Conservation (phyloP, 2,329 filamentous ascomycete species). For the Stemphylium lycopersici region DNA sequence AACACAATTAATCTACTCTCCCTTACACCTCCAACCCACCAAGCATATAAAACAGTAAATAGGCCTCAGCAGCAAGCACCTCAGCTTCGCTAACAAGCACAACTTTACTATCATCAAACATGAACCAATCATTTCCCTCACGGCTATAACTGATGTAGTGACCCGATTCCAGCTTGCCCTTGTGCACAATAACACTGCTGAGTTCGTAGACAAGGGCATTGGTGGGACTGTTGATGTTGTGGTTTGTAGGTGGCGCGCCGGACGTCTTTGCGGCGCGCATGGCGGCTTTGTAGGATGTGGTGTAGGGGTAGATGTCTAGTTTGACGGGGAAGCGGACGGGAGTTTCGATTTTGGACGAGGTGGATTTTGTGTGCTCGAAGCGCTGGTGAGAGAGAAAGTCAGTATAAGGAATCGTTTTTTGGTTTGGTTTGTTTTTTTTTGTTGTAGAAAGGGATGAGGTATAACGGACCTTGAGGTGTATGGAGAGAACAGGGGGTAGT, state of each 20-base stretch:
- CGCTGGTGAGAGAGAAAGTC: conserved; percentile 49
- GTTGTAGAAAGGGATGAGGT: too few species aligned
- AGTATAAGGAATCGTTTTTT: not conserved
- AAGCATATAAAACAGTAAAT: conserved; percentile 79
- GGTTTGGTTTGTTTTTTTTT: too few species aligned
- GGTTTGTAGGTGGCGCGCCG: conserved; percentile 45
- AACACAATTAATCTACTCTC: not conserved
- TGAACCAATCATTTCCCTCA: conserved; percentile 87
- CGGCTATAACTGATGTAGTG: conserved; percentile 91
- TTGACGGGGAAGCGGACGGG: conserved; percentile 84
- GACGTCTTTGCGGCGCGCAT: conserved; percentile 35
- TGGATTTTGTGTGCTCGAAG: conserved; percentile 78
- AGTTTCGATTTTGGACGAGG: conserved; percentile 85
- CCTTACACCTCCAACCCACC: conserved; percentile 42
- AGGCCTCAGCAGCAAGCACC: conserved; percentile 84
- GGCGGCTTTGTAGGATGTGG: conserved; percentile 62
- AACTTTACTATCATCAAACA: conserved; percentile 94
- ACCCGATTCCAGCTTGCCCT: conserved; percentile 89
- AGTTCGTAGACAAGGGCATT: conserved; percentile 80
- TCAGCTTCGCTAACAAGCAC: conserved; percentile 82
- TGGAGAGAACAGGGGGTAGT: conserved; percentile 85
- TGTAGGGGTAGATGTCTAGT: conserved; percentile 90
- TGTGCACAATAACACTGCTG: conserved; percentile 87
- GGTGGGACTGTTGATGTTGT: conserved; percentile 40
- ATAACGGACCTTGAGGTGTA: conserved; percentile 80